Evolutionary conservation across 352 stramenopile species (phyloP), one percentile per base, ranked within the genome.

Genomic region (Blastocystis sp.): DNA sequence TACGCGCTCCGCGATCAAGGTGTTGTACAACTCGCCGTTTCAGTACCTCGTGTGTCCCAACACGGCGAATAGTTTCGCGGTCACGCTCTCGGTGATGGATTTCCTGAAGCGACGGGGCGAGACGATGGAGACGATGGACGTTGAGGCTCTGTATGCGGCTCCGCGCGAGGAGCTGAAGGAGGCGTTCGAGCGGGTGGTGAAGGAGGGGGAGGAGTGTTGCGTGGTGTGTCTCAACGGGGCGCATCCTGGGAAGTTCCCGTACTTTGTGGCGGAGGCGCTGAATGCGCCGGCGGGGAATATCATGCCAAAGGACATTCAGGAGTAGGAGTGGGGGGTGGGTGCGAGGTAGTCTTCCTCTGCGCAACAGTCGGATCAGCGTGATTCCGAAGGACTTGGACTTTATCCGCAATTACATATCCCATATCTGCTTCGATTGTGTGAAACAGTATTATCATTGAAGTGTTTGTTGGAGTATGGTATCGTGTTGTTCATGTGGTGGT

Each of bases 351-450:
- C n/a, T 71, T 21, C 59, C 59, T 8, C 32, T 71, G 8, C 59
- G 59, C 27, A 71, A 71, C n/a, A 71, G 59, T 29, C 59, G 59
- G 14, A 71, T 71, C n/a, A 38, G 14, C 11, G 59, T 71, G n/a
- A 71, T 71, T 44, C 59, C 59, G 32, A 71, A 71, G 27, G 32
- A 71, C n/a, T 24, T 71, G 27, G 32, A 14, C 14, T 71, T 71
- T 24, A 71, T 71, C 38, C 59, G 59, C 14, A 71, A 71, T 24
- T 71, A 71, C 59, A 71, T 71, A 18, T 38, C 59, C 11, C 59
- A 71, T 44, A 71, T 71, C 32, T 71, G 59, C 32, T 71, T 71
- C n/a, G 59, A 71, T 48, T 46, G 59, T 71, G 32, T 71, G n/a
- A 71, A 71, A 29, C 59, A 71, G 38, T 71, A 38, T 48, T 71